Percentiles rank a stretch among this genome's conserved stretches.
Conservation (phyloP, 176 grass and related monocot species). For the Carex cristatella region DNA sequence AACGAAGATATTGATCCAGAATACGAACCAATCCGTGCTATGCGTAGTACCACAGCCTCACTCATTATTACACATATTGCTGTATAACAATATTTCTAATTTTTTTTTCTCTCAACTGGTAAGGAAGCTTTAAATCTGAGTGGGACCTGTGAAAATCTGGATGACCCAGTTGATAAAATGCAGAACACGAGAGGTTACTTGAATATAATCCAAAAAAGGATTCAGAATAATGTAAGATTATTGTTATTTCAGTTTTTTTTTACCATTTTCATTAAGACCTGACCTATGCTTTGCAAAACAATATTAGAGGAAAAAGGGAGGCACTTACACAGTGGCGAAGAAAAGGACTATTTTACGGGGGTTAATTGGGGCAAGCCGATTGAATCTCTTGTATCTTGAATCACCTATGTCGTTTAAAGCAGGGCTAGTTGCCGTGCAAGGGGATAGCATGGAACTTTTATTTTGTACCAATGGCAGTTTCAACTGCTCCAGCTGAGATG, state of each 20-base stretch:
- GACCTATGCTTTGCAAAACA: neutral
- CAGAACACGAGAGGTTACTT: neutral
- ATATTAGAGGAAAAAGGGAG: neutral
- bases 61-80: neutral
- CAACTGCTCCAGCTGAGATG: conserved; percentile 69
- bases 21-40: too few relatives aligned
- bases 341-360: conserved; percentile 80
- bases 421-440: conserved; percentile 35
- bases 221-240: neutral
- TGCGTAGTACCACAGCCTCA: too few relatives aligned
- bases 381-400: conserved; percentile 61
- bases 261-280: neutral
- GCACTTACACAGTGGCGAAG: conserved; percentile 83
- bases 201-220: conserved; percentile 8
- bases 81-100: neutral
- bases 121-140: conserved; percentile 11
- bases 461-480: conserved; percentile 52
- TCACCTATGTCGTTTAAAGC: conserved; percentile 49
- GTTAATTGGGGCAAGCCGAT: conserved; percentile 43
- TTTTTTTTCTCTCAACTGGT: neutral
- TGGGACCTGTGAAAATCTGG: neutral
- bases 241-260: neutral
- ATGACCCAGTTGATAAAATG: neutral
- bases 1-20: too few relatives aligned
- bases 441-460: conserved; percentile 34